Conservation (phyloP, 2,329 filamentous ascomycete species). For the Chaetomium olivaceum region DNA sequence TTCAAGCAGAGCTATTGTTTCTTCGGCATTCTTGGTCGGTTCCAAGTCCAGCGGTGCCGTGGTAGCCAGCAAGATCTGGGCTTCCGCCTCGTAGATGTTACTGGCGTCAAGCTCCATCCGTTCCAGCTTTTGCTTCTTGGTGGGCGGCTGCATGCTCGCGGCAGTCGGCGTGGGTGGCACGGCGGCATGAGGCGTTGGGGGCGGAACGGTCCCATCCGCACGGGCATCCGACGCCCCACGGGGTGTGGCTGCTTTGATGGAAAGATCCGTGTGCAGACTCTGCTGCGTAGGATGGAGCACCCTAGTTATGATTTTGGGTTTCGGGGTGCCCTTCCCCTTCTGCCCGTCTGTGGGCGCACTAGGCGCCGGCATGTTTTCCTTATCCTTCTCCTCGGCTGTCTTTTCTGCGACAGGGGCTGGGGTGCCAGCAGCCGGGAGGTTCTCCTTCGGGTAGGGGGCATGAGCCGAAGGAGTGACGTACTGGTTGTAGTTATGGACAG, state of each 20-base stretch:
- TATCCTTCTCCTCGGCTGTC: slow-evolving; percentile 49
- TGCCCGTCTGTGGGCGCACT: slow-evolving; percentile 49
- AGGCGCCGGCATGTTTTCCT: slow-evolving; percentile 59
- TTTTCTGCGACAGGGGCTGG: slow-evolving; percentile 37
- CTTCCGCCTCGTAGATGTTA: slow-evolving; percentile 74
- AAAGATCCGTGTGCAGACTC: slow-evolving; percentile 72
- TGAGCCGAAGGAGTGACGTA: slow-evolving; percentile 89
- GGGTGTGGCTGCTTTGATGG: slow-evolving; percentile 74
- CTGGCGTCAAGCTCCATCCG: slow-evolving; percentile 74
- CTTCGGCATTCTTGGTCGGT: slow-evolving; percentile 67
- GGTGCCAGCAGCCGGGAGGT: slow-evolving; percentile 33
- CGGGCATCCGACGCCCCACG: slow-evolving; percentile 44
- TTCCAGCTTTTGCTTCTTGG: slow-evolving; percentile 69
- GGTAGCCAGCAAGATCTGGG: slow-evolving; percentile 71
- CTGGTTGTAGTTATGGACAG: slow-evolving; percentile 88
- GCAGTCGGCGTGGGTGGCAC: slow-evolving; percentile 64
- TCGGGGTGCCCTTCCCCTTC: slow-evolving; percentile 49
- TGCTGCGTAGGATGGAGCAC: slow-evolving; percentile 84
- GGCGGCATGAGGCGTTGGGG: slow-evolving; percentile 64
- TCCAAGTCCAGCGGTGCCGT: slow-evolving; percentile 75
- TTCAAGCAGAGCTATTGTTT: slow-evolving; percentile 71
- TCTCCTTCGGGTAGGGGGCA: slow-evolving; percentile 69
- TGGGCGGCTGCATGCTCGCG: slow-evolving; percentile 58
- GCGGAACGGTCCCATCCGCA: slow-evolving; percentile 53
- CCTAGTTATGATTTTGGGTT: slow-evolving; percentile 70